Evolutionary conservation across 352 stramenopile species (phyloP).

Genomic region (Phytophthora fragariae): DNA sequence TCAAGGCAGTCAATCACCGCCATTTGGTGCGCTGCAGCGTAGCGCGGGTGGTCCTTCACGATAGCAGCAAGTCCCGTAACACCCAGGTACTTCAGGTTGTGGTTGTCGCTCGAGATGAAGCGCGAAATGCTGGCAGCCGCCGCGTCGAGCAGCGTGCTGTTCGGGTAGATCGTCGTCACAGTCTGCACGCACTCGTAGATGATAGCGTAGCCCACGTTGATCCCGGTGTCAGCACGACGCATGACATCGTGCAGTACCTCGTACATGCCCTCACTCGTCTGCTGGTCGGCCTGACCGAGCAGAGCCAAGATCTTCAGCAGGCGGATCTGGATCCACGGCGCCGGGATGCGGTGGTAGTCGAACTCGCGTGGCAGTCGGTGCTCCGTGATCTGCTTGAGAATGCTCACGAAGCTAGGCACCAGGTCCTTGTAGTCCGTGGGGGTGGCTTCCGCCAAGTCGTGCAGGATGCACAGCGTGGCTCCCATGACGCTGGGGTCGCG

Average conservation of each 20-base stretch:
- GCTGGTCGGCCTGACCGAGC: slow-evolving; percentile 95
- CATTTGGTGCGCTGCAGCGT: slow-evolving; percentile 99
- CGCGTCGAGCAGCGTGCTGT: slow-evolving; percentile 96
- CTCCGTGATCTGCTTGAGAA: slow-evolving; percentile 99
- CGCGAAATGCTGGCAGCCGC: slow-evolving; percentile 92
- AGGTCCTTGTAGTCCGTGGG: slow-evolving; percentile 98
- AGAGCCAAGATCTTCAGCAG: slow-evolving; percentile 97
- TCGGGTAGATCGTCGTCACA: slow-evolving; percentile 99
- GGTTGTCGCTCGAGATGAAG: slow-evolving; percentile 95
- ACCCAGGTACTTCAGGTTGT: slow-evolving; percentile 99
- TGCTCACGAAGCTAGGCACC: slow-evolving; percentile 98
- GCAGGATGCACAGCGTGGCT: slow-evolving; percentile 92
- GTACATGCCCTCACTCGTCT: slow-evolving; percentile 99
- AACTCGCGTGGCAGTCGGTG: slow-evolving; percentile 98
- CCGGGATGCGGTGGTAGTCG: slow-evolving; percentile 99
- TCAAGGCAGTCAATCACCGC: slow-evolving; percentile 99
- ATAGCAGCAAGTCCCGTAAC: slow-evolving; percentile 99
- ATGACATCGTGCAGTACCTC: slow-evolving; percentile 99
- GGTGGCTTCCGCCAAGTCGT: slow-evolving; percentile 93
- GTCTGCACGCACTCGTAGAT: slow-evolving; percentile 99
- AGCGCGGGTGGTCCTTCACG: slow-evolving; percentile 96
- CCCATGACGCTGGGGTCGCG: slow-evolving; percentile 99
- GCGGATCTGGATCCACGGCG: slow-evolving; percentile 99
- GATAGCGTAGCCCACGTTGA: slow-evolving; percentile 99
- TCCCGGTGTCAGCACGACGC: slow-evolving; percentile 98